Evolutionary conservation across 371 early-diverging fungal genomes (phyloP), one percentile per base, ranked within the genome.

Genomic region (Zancudomyces culisetae): DNA sequence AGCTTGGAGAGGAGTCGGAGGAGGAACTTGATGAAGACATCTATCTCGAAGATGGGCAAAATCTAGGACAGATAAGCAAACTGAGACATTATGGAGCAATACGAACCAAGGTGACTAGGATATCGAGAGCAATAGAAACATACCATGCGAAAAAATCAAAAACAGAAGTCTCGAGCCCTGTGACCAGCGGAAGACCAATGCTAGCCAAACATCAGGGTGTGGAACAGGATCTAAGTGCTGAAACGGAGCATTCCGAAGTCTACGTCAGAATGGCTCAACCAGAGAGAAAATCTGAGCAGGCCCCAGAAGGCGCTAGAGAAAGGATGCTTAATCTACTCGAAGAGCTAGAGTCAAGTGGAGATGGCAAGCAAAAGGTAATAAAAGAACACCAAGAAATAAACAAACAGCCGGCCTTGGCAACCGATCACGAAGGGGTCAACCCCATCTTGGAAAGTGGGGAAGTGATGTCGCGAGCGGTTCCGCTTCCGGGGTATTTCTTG

Each of bases 401-500:
- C n/a, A n/a, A n/a, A n/a, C n/a, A n/a, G n/a, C 50, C 39, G 12
- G 50, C 26, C 23, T 35, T 27, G 6, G 50, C 50, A n/a, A 27
- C 22, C 3, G 26, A 4, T 21, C 18, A 21, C 2, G 20, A 22
- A 18, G n/a, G 3, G 3, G 35, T 12, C 6, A 49, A 10, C 12
- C 13, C 50, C n/a, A 29, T 40, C n/a, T 21, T 49, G 2, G 50
- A 27, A 19, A 35, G 29, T 27, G 50, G 50, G 2, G 23, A 20
- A 13, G 2, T 23, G 10, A 59, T 63, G 27, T 52, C 54, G n/a
- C 60, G 60, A 21, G 64, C 68, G 8, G 61, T 66, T 28, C 67
- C 67, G 15, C 56, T 63, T 53, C 67, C 67, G 0, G 67, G 67
- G 27, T 66, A 62, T 27, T 66, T 66, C 45, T 53, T 66, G 21